phyloP scores from a whole-genome alignment of 768 basidiomycete species.

The Pulveroboletus sp. region DNA sequence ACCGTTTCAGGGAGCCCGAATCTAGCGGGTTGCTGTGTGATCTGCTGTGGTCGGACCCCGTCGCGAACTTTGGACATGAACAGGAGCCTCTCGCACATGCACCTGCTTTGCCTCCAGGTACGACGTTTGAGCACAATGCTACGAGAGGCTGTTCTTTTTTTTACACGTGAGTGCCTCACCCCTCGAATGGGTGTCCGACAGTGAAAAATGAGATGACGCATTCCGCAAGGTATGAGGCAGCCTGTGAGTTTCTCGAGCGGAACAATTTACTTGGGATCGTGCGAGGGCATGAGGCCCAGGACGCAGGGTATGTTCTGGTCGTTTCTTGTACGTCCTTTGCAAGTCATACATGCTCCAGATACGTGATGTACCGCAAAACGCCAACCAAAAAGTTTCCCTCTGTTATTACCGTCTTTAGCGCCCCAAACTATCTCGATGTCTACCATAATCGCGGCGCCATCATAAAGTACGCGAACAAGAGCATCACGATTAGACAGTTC shows the following conservation, averaged over 20 bases:
- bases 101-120: slow-evolving; percentile 51
- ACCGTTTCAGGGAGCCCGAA: slow-evolving; percentile 92
- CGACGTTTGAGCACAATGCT: slow-evolving; percentile 72
- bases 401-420: slow-evolving; percentile 97
- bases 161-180: slow-evolving; percentile 65
- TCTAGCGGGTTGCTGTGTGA: slow-evolving; percentile 91
- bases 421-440: slow-evolving; percentile 95
- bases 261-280: slow-evolving; percentile 90
- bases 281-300: slow-evolving; percentile 96
- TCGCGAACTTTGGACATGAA: slow-evolving; percentile 84
- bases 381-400: slow-evolving; percentile 94
- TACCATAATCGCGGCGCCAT: slow-evolving; percentile 97
- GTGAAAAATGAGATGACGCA: not conserved
- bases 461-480: slow-evolving; percentile 96
- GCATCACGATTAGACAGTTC: slow-evolving; percentile 92
- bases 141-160: slow-evolving; percentile 90
- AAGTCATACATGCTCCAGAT: slow-evolving; percentile 38
- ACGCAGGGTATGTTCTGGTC: slow-evolving; percentile 66
- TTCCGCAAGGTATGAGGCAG: slow-evolving; percentile 70
- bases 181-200: not conserved
- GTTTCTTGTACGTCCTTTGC: not conserved
- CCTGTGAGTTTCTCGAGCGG: slow-evolving; percentile 89
- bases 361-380: slow-evolving; percentile 93
- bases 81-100: slow-evolving; percentile 47
- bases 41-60: slow-evolving; percentile 93